Evolutionary conservation across 106 monocot genomes (phyloP).

Genomic region (Allium cepa): DNA sequence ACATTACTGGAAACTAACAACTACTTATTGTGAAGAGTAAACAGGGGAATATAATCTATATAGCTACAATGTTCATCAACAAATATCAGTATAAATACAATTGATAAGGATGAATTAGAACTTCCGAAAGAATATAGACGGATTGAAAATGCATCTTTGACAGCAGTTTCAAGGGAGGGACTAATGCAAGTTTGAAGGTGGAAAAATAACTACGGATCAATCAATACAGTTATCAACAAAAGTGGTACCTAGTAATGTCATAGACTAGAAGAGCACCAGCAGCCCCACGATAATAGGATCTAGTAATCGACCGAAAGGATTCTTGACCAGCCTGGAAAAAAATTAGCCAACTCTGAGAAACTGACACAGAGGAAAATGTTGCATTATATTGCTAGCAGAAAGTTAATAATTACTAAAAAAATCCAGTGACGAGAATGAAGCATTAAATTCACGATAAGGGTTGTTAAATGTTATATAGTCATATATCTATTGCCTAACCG

Average conservation of each 20-base stretch:
- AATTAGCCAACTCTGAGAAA: slow-evolving; percentile 97
- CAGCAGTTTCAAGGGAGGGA: neutral
- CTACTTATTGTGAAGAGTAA: too few species aligned
- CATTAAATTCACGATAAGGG: neutral
- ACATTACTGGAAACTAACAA: too few species aligned
- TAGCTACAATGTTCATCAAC: too few species aligned
- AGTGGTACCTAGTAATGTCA: slow-evolving; percentile 24
- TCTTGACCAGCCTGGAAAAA: slow-evolving; percentile 45
- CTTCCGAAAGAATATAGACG: too few species aligned
- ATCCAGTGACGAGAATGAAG: slow-evolving; percentile 58
- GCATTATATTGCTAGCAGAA: slow-evolving; percentile 87
- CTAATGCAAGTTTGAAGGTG: too few species aligned
- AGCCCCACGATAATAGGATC: slow-evolving; percentile 56
- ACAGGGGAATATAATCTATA: too few species aligned
- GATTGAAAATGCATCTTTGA: too few species aligned
- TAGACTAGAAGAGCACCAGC: slow-evolving; percentile 44
- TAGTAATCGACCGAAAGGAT: slow-evolving; percentile 55
- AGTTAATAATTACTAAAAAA: slow-evolving; percentile 79
- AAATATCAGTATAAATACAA: too few species aligned
- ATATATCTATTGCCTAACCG: neutral
- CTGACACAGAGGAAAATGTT: slow-evolving; percentile 86
- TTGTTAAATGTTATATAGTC: neutral
- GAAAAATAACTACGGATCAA: too few species aligned
- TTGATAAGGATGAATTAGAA: too few species aligned
- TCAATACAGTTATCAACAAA: neutral